Evolutionary conservation across 1,284 basidiomycete genomes (phyloP).

Genomic region (Trichosporon sp.): DNA sequence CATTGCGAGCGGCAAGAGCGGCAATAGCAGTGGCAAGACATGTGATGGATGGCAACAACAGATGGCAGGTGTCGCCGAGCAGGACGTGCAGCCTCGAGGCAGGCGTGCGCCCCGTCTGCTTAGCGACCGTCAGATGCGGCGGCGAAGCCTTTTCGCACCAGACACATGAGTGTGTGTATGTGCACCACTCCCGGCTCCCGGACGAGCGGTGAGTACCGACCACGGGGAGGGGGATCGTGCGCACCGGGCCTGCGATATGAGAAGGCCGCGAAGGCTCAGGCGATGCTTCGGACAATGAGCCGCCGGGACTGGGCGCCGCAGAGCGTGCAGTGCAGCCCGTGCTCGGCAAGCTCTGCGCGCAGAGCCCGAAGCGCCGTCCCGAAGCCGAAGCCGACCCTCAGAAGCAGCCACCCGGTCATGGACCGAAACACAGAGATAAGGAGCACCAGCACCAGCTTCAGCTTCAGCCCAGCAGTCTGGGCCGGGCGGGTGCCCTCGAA

Average conservation of each 20-base stretch:
- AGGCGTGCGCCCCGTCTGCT: background rate
- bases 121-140: background rate
- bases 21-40: background rate
- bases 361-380: background rate
- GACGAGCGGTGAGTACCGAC: background rate
- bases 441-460: background rate
- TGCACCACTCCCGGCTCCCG: background rate
- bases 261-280: background rate
- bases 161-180: background rate
- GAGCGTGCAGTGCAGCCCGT: background rate
- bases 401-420: background rate
- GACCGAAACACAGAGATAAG: background rate
- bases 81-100: constrained; percentile 3
- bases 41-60: background rate
- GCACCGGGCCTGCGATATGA: background rate
- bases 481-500: too few species aligned
- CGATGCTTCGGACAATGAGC: background rate
- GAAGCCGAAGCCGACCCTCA: background rate
- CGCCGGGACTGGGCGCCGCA: background rate
- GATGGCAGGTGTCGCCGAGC: background rate
- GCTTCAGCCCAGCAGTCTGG: too few species aligned
- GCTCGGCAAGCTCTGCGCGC: background rate
- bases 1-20: background rate
- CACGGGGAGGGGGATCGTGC: background rate
- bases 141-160: background rate